A percentile compares a stretch with the other conserved stretches of the same genome.
Evolutionary conservation across 257 asterid species (phyloP).

Genomic region (Scutellaria barbata): DNA sequence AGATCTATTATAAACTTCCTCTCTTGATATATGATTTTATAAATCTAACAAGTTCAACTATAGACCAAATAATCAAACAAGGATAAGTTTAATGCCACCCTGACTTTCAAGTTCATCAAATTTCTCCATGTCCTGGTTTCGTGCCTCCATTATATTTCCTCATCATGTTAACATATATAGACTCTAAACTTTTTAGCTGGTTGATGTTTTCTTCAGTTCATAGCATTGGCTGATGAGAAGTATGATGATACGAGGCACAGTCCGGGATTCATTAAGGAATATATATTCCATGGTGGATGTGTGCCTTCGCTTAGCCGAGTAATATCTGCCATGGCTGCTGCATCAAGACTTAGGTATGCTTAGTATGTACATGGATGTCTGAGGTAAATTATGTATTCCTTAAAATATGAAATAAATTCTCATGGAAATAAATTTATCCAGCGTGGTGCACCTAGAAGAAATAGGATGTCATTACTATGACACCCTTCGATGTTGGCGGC

Average conservation of each 20-base stretch:
- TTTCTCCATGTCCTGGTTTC: no score
- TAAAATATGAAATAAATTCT: background rate
- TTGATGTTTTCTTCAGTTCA: conserved; percentile 44
- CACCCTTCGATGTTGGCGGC: conserved; percentile 64
- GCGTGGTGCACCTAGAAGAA: conserved; percentile 70
- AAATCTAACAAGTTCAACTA: no score
- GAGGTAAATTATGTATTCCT: background rate
- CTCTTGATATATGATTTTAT: no score
- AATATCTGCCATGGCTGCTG: conserved; percentile 58
- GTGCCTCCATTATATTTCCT: no score
- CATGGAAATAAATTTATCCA: conserved; percentile 31
- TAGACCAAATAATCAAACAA: no score
- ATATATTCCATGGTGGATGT: conserved; percentile 74
- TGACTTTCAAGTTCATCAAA: no score
- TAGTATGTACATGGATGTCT: background rate
- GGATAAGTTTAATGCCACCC: no score
- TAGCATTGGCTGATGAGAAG: conserved; percentile 59
- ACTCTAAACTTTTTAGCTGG: no score
- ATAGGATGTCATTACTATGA: conserved; percentile 61
- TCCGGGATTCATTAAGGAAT: conserved; percentile 58
- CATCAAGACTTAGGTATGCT: conserved; percentile 59
- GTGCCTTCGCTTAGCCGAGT: conserved; percentile 60
- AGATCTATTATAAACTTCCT: no score
- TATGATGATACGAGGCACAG: conserved; percentile 59
- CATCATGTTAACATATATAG: no score